Percentiles rank a stretch among this genome's conserved stretches.
Conservation (phyloP, 768 basidiomycete species). For the Trametes gibbosa region DNA sequence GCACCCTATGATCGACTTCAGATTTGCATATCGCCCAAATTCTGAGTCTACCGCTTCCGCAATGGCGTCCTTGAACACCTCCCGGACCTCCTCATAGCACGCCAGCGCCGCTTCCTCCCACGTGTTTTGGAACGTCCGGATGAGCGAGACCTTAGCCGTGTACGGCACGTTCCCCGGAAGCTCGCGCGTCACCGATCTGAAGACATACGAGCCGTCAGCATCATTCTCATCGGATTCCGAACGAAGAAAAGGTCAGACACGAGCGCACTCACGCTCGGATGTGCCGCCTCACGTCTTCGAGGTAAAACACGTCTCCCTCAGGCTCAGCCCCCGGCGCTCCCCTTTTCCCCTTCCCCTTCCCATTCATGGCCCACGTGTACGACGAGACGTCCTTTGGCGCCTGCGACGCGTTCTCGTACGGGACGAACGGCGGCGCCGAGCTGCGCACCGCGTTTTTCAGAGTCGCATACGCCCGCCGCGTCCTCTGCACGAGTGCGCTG, state of each 20-base stretch:
- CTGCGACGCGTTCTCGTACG: slow-evolving; percentile 24
- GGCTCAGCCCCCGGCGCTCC: not conserved
- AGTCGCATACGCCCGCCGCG: slow-evolving; percentile 30
- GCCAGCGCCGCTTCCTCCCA: slow-evolving; percentile 21
- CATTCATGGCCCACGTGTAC: not conserved
- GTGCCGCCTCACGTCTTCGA: not conserved
- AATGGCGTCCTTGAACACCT: slow-evolving; percentile 16
- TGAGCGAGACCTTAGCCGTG: slow-evolving; percentile 24
- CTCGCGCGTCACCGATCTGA: slow-evolving; percentile 47
- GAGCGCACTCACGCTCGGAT: not conserved
- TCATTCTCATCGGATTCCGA: too few relatives aligned
- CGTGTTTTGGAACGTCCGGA: slow-evolving; percentile 11
- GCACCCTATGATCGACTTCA: slow-evolving; percentile 21
- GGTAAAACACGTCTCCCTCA: slow-evolving; percentile 29
- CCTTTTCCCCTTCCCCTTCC: slow-evolving; percentile 6
- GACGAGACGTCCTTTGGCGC: not conserved
- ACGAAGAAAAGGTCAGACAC: not conserved
- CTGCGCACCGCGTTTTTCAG: slow-evolving; percentile 36
- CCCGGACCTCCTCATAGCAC: slow-evolving; percentile 21
- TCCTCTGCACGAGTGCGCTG: slow-evolving; percentile 39
- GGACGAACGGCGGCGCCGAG: slow-evolving; percentile 43
- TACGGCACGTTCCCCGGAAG: slow-evolving; percentile 65
- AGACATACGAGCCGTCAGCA: not conserved
- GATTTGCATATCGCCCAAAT: slow-evolving; percentile 23
- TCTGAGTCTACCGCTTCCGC: slow-evolving; percentile 15